phyloP scores from a whole-genome alignment of 225 moss, liverwort and hornwort genomes.

The Lunularia cruciata region DNA sequence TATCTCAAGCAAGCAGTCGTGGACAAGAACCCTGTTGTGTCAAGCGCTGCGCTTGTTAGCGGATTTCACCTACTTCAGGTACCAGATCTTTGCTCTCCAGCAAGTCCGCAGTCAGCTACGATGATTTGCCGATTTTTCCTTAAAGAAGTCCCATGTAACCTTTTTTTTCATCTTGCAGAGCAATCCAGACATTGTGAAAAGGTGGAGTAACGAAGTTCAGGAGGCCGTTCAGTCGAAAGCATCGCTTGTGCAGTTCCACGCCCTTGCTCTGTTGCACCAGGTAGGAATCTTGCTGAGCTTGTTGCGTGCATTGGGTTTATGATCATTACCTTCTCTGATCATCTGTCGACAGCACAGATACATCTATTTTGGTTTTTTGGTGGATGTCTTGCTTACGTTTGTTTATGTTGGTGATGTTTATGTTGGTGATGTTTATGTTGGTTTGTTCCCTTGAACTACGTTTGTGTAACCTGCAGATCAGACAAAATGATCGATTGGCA shows the following conservation, averaged over 20 bases:
- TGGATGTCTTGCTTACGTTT: not conserved
- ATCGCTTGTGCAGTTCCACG: constrained; percentile 84
- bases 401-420: not conserved
- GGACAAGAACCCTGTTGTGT: constrained; percentile 83
- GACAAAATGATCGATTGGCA: constrained; percentile 85
- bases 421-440: constrained; percentile 6
- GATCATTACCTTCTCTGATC: not conserved
- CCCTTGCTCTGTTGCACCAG: constrained; percentile 86
- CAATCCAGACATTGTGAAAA: constrained; percentile 91
- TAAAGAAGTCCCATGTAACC: not conserved
- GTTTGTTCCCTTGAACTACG: not conserved
- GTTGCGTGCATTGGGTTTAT: not conserved
- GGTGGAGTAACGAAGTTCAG: constrained; percentile 93
- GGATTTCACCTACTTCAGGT: constrained; percentile 89
- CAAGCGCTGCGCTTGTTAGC: constrained; percentile 86
- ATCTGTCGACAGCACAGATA: too few species aligned
- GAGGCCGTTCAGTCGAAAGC: constrained; percentile 88
- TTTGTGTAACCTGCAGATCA: constrained; percentile 50
- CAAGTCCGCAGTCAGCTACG: not conserved
- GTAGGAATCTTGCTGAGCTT: constrained; percentile 24
- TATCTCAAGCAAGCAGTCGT: constrained; percentile 94
- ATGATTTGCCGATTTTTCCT: not conserved
- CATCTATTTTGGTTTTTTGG: not conserved
- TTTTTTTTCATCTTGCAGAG: constrained; percentile 43
- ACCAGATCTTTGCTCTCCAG: not conserved